A percentile compares a stretch with the other conserved stretches of the same genome.
phyloP scores from a whole-genome alignment of 495 filamentous ascomycete genomes.

The Cercophora newfieldiana region DNA sequence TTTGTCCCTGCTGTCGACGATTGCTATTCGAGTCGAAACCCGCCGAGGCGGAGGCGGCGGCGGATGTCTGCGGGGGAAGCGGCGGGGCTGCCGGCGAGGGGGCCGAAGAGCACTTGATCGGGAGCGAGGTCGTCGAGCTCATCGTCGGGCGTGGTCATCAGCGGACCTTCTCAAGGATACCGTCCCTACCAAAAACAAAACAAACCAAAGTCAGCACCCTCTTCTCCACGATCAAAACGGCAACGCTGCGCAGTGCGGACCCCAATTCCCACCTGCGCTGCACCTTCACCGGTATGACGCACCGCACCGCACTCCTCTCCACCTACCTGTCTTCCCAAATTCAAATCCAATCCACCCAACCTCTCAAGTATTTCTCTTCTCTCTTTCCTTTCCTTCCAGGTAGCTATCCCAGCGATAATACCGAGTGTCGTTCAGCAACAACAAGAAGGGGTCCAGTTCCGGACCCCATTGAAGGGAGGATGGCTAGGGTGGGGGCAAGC shows the following conservation, averaged over 20 bases:
- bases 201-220: no score
- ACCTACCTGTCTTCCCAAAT: no score
- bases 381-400: background rate
- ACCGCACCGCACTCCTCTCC: no score
- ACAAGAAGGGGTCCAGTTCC: background rate
- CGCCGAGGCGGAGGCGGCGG: slow-evolving; percentile 30
- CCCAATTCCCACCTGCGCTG: background rate
- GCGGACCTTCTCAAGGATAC: background rate
- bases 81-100: slow-evolving; percentile 28
- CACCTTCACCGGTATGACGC: background rate
- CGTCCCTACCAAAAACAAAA: no score
- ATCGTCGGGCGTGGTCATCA: slow-evolving; percentile 31
- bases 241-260: background rate
- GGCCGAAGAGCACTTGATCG: slow-evolving; percentile 47
- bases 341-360: no score
- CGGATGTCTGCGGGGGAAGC: slow-evolving; percentile 25
- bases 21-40: slow-evolving; percentile 59
- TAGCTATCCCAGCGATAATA: background rate
- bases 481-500: background rate
- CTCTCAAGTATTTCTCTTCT: no score
- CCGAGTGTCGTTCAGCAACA: background rate
- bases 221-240: no score
- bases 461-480: background rate
- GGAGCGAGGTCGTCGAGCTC: slow-evolving; percentile 45
- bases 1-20: no score